Evolutionary conservation across 2,329 filamentous ascomycete species (phyloP).

Genomic region (Gaeumannomyces sp.): DNA sequence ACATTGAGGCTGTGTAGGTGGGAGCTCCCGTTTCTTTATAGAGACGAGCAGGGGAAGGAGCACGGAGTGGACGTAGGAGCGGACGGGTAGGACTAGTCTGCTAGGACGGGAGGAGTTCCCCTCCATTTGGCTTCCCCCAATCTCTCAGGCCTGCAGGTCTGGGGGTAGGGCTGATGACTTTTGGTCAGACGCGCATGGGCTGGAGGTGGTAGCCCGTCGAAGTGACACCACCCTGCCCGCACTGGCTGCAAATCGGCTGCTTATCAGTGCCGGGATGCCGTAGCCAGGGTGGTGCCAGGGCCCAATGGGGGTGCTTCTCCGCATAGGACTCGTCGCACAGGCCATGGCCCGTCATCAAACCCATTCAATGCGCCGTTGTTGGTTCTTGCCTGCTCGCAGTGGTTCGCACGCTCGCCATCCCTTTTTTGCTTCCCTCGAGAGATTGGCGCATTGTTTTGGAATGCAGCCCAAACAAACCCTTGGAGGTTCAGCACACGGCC

Average conservation of each 20-base stretch:
- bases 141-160: not conserved
- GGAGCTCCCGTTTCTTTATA: constrained; percentile 4
- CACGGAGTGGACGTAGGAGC: not conserved
- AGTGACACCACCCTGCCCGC: not conserved
- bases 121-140: not conserved
- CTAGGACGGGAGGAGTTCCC: not conserved
- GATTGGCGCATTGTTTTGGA: not conserved
- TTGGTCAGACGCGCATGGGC: constrained; percentile 9
- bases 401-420: not conserved
- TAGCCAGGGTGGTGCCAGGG: too few species aligned
- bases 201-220: not conserved
- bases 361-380: not conserved
- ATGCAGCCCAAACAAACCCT: not conserved
- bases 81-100: not conserved
- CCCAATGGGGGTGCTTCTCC: not conserved
- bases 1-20: constrained; percentile 7
- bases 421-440: not conserved
- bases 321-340: not conserved
- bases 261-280: not conserved
- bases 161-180: constrained; percentile 9
- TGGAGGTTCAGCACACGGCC: not conserved
- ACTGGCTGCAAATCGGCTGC: not conserved
- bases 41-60: not conserved
- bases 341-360: not conserved
- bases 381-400: not conserved